Evolutionary conservation across 495 filamentous ascomycete genomes (phyloP).

Genomic region (Penicillium manginii): DNA sequence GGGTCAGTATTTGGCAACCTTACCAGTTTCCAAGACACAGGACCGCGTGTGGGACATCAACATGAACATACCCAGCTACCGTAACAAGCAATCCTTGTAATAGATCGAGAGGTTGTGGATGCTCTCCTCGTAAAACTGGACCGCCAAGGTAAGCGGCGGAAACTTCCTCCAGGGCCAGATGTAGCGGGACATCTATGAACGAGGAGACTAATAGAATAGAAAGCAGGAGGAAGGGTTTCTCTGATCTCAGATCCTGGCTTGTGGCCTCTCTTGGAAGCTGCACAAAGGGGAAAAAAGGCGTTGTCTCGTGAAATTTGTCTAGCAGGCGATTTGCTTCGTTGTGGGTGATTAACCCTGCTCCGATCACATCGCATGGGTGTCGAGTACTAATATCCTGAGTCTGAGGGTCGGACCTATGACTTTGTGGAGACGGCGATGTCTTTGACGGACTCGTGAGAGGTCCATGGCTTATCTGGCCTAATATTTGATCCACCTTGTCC

Average conservation of each 20-base stretch:
- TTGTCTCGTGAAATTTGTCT: slow-evolving; percentile 14
- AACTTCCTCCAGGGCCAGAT: slow-evolving; percentile 20
- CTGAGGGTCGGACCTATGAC: slow-evolving; percentile 6
- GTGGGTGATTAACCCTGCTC: slow-evolving; percentile 17
- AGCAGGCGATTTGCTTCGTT: slow-evolving; percentile 17
- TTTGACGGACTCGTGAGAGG: slow-evolving; percentile 4
- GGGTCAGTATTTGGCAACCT: slow-evolving; percentile 3
- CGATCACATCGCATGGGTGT: slow-evolving; percentile 23
- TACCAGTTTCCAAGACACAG: slow-evolving; percentile 7
- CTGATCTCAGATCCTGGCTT: slow-evolving; percentile 18
- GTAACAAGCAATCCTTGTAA: slow-evolving; percentile 17
- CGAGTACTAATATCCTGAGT: background rate
- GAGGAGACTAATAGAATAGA: slow-evolving; percentile 20
- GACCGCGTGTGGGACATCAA: slow-evolving; percentile 4
- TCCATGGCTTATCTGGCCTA: slow-evolving; percentile 14
- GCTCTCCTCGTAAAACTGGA: slow-evolving; percentile 9
- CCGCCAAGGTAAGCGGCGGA: slow-evolving; percentile 14
- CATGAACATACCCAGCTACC: slow-evolving; percentile 18
- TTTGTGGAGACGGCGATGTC: slow-evolving; percentile 1
- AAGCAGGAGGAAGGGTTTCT: slow-evolving; percentile 24
- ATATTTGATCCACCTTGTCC: slow-evolving; percentile 24
- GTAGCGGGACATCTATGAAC: slow-evolving; percentile 13
- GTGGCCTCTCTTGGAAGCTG: slow-evolving; percentile 13
- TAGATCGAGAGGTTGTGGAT: slow-evolving; percentile 12
- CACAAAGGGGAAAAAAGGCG: slow-evolving; percentile 19